phyloP scores from a whole-genome alignment of 2,329 filamentous ascomycete species.

The Metarhizium rileyi region DNA sequence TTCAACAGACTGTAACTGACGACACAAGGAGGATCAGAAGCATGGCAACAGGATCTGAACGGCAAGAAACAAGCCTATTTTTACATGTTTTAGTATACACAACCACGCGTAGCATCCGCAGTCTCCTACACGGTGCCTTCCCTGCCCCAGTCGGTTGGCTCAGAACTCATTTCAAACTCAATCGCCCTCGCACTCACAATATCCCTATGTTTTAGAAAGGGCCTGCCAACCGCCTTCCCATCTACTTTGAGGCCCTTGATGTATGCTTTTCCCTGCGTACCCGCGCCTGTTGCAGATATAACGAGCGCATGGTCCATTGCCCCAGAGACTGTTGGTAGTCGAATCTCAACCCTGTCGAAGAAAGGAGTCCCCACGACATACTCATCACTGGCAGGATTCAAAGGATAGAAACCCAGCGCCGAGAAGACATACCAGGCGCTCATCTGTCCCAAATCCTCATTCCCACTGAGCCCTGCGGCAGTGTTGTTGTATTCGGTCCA shows the following conservation, averaged over 20 bases:
- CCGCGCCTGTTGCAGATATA: conserved; percentile 31
- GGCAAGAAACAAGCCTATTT: not conserved
- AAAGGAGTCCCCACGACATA: conserved; percentile 36
- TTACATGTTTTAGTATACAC: not conserved
- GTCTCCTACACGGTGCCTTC: conserved; percentile 6
- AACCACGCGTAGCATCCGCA: not conserved
- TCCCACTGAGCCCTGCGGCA: conserved; percentile 33
- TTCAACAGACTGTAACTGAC: conserved; percentile 12
- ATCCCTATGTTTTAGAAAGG: conserved; percentile 29
- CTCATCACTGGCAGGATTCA: conserved; percentile 33
- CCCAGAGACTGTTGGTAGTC: conserved; percentile 21
- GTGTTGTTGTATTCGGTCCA: conserved; percentile 33
- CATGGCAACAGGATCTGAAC: not conserved
- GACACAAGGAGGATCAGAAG: not conserved
- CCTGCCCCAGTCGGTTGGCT: conserved; percentile 18
- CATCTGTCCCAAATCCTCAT: conserved; percentile 41
- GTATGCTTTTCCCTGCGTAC: conserved; percentile 24
- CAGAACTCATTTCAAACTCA: conserved; percentile 34
- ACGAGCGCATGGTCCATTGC: conserved; percentile 17
- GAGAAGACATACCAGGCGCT: conserved; percentile 40
- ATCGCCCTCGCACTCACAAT: conserved; percentile 29
- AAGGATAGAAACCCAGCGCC: conserved; percentile 36
- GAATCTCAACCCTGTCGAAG: conserved; percentile 32
- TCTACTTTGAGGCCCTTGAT: conserved; percentile 31
- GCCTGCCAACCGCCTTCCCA: conserved; percentile 21